Base-by-base conservation (phyloP, 1,284 basidiomycete genomes). In the Leccinum solheimii region DNA sequence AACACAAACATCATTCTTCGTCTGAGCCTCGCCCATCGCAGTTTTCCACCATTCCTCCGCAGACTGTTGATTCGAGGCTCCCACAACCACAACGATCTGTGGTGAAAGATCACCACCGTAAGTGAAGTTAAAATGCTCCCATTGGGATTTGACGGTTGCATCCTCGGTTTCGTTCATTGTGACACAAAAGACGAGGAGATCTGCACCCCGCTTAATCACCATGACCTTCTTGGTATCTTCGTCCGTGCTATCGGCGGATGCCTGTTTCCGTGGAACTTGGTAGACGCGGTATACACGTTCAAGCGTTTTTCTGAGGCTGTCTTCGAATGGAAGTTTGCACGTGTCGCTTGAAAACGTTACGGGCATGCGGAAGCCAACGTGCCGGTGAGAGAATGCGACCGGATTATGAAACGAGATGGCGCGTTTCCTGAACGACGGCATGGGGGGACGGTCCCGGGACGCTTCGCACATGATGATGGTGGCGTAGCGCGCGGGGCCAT, bases 111-210 rank as follows among this genome's bases (percentile, higher is more conserved):
- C 64, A 7, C 69, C 69, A 43, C 71, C 62, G 8, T 73, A 70
- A 3, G 69, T 67, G 36, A 59, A 16, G 45, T 65, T 60, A 60
- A 70, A 70, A 50, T 72, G 59, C 21, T 72, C 68, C 69, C 69
- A 70, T 57, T 72, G 68, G 1, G 30, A 56, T 60, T 53, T 72
- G 60, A 64, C 32, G n/a, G 21, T 16, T n/a, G 14, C 9, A 32
- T 36, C 2, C 7, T 54, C 56, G 6, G 38, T 27, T 30, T 52
- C 61, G 19, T 62, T 59, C 55, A 61, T 60, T 21, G 49, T 43
- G 30, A 56, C 58, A 5, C 71, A 73, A 51, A 73, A 73, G 57
- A 70, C 51, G 32, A 72, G 69, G n/a, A 70, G 69, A 13, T 70
- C 69, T 4, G 63, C 69, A 27, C 58, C 69, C 2, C 69, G 69